phyloP scores from a whole-genome alignment of 75 land plant species.

The Sequoiadendron giganteum region DNA sequence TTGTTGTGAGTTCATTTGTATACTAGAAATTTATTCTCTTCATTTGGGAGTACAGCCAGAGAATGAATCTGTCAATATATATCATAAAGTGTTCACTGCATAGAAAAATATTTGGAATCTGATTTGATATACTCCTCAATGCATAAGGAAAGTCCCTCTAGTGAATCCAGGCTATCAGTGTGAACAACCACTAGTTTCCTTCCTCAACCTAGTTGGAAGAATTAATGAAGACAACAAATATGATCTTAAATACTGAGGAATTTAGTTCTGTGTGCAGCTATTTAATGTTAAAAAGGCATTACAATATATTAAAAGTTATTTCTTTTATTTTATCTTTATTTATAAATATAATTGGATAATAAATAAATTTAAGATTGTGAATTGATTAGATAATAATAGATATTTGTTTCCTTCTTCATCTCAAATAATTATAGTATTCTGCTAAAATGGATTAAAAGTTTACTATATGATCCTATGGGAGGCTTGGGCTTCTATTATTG shows the following conservation, averaged over 20 bases:
- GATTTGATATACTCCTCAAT: not conserved
- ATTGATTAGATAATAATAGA: too few relatives aligned
- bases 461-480: too few relatives aligned
- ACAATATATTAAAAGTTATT: too few relatives aligned
- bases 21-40: not conserved
- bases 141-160: not conserved
- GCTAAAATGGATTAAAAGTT: too few relatives aligned
- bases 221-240: too few relatives aligned
- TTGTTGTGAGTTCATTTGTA: not conserved
- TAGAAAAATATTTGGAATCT: not conserved
- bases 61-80: not conserved
- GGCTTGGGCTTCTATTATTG: too few relatives aligned
- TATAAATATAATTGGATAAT: too few relatives aligned
- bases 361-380: too few relatives aligned
- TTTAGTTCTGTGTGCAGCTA: not conserved
- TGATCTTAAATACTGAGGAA: not conserved
- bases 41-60: too few relatives aligned
- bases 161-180: not conserved
- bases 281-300: not conserved
- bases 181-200: not conserved
- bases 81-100: not conserved
- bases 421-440: too few relatives aligned
- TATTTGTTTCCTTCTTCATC: too few relatives aligned
- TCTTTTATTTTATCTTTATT: too few relatives aligned
- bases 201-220: not conserved